Conservation (phyloP, 164 flowering plant genomes). For the Magnolia changhungtana region DNA sequence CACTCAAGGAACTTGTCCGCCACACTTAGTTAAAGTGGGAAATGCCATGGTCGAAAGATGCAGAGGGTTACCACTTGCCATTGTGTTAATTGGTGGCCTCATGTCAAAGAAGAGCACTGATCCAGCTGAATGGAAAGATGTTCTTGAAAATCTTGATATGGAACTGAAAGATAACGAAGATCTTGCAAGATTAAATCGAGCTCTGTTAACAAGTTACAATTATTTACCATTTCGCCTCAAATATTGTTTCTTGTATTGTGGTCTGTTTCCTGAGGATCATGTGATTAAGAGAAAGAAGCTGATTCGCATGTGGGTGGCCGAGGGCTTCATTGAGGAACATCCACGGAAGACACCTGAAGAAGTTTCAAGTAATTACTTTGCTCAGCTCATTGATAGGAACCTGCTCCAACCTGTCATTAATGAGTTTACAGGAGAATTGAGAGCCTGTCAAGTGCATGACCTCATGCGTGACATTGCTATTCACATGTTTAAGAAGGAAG, state of each 20-base stretch:
- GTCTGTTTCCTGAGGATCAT: constrained; percentile 18
- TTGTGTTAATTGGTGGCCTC: constrained; percentile 16
- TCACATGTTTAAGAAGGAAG: constrained; percentile 1
- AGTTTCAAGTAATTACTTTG: constrained; percentile 8
- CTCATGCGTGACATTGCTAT: constrained; percentile 14
- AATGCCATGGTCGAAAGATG: constrained; percentile 13
- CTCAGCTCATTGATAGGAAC: constrained; percentile 3
- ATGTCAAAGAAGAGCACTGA: background rate
- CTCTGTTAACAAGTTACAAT: constrained; percentile 4
- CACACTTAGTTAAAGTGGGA: background rate
- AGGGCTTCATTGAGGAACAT: constrained; percentile 15
- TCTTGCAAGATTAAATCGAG: background rate
- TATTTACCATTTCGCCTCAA: constrained; percentile 18
- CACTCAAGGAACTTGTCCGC: background rate
- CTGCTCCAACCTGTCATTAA: constrained; percentile 7
- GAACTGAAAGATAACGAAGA: constrained; percentile 4
- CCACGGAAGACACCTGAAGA: background rate
- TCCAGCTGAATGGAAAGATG: constrained; percentile 10
- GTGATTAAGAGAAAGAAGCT: constrained; percentile 13
- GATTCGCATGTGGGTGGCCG: constrained; percentile 22
- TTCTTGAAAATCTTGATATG: constrained; percentile 11
- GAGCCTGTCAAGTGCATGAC: constrained; percentile 11
- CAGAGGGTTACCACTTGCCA: constrained; percentile 26
- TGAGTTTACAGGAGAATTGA: background rate
- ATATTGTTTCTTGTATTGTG: constrained; percentile 23